Evolutionary conservation across 2,329 filamentous ascomycete genomes (phyloP).

Genomic region (Chaetothyriales sp.): DNA sequence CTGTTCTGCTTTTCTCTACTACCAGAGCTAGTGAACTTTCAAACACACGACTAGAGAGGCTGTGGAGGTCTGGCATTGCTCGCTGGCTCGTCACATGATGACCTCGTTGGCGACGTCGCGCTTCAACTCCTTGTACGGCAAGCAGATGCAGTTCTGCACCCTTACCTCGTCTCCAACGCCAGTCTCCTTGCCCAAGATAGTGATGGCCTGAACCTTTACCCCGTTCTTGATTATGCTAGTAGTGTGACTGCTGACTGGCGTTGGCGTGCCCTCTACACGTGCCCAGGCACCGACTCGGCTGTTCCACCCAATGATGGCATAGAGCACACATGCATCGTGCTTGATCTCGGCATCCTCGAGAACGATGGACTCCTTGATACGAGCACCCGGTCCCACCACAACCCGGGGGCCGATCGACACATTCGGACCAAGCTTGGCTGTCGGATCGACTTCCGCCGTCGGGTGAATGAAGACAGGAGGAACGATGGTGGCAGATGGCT

Average conservation of each 20-base stretch:
- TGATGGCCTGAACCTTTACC: conserved; percentile 96
- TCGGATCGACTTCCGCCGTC: conserved; percentile 76
- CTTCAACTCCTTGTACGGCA: conserved; percentile 97
- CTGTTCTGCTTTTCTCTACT: neutral
- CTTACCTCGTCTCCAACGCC: conserved; percentile 83
- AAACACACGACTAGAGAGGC: neutral
- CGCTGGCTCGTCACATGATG: conserved; percentile 55
- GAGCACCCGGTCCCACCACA: conserved; percentile 68
- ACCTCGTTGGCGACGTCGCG: conserved; percentile 61
- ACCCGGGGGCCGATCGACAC: conserved; percentile 90
- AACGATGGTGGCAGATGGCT: conserved; percentile 74
- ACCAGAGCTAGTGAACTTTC: neutral
- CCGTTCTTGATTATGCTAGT: conserved; percentile 96
- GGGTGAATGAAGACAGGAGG: conserved; percentile 93
- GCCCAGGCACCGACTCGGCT: conserved; percentile 96
- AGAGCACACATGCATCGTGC: conserved; percentile 89
- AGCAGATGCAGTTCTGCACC: conserved; percentile 93
- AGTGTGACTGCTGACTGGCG: conserved; percentile 70
- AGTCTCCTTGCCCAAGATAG: conserved; percentile 93
- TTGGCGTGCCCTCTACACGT: conserved; percentile 88
- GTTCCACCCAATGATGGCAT: conserved; percentile 94
- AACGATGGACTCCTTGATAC: conserved; percentile 91
- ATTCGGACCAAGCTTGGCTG: conserved; percentile 91
- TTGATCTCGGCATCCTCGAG: conserved; percentile 91
- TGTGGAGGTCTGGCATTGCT: neutral